A percentile compares a stretch with the other conserved stretches of the same genome.
phyloP scores from a whole-genome alignment of 768 basidiomycete genomes.

The Boletus coccyginus region DNA sequence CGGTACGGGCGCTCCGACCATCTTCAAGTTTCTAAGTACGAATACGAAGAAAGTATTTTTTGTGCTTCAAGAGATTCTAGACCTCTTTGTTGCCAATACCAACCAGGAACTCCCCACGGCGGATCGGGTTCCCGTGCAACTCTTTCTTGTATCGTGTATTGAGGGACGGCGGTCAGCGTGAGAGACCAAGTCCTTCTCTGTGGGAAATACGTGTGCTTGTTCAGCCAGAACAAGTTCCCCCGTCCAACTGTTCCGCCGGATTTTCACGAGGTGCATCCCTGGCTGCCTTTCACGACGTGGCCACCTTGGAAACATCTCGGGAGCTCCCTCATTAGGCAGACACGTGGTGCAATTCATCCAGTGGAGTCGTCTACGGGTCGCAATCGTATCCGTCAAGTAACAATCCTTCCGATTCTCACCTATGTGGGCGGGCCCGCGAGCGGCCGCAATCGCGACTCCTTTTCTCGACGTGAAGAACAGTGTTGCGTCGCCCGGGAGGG shows the following conservation, averaged over 20 bases:
- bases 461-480: neutral
- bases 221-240: constrained; percentile 1
- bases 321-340: neutral
- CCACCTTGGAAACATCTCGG: constrained; percentile 25
- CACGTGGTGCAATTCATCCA: neutral
- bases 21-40: neutral
- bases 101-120: constrained; percentile 6
- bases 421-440: constrained; percentile 2
- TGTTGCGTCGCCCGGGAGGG: neutral
- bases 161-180: constrained; percentile 5
- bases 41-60: neutral
- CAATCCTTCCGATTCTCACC: constrained; percentile 18
- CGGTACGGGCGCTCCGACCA: too few species aligned
- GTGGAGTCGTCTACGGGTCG: neutral
- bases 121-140: too few species aligned
- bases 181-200: constrained; percentile 2
- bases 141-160: too few species aligned
- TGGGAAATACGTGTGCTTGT: constrained; percentile 14
- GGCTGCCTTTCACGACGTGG: constrained; percentile 10
- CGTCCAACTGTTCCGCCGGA: constrained; percentile 20
- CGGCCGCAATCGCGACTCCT: constrained; percentile 12
- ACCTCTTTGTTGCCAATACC: neutral
- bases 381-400: neutral
- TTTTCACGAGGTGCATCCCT: constrained; percentile 16
- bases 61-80: constrained; percentile 1